A percentile compares a stretch with the other conserved stretches of the same genome.
Conservation (phyloP, 768 basidiomycete genomes). For the Auricularia sp. region DNA sequence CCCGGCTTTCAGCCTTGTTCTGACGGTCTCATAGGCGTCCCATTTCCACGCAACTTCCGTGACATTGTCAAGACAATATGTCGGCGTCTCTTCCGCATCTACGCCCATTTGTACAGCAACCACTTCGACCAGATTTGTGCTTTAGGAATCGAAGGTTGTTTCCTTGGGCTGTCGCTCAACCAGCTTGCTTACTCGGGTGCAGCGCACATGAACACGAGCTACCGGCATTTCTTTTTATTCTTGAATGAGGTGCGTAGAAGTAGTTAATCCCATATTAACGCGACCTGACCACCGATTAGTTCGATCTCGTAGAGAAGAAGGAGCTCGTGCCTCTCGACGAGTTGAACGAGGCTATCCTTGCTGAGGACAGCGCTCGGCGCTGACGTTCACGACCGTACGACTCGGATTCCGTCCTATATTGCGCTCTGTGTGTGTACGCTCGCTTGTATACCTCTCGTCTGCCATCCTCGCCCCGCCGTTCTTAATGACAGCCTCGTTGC, state of each 20-base stretch:
- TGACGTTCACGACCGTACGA: not conserved
- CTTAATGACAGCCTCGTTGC: not conserved
- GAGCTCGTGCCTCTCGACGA: constrained; percentile 92
- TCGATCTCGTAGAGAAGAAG: constrained; percentile 92
- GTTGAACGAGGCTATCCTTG: constrained; percentile 82
- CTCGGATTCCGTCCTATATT: not conserved
- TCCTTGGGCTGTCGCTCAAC: not conserved
- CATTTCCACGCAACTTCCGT: constrained; percentile 84
- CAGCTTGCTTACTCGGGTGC: constrained; percentile 3
- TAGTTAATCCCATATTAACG: no score
- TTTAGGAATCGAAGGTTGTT: constrained; percentile 88
- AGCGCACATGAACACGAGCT: constrained; percentile 98
- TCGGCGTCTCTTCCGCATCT: constrained; percentile 88
- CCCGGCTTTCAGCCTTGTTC: constrained; percentile 5
- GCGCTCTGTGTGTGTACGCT: not conserved
- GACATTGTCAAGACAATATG: constrained; percentile 88
- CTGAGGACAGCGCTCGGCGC: constrained; percentile 36
- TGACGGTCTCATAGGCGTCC: constrained; percentile 51
- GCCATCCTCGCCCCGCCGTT: not conserved
- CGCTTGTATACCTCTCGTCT: not conserved
- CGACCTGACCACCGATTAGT: constrained; percentile 33
- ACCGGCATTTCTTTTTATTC: constrained; percentile 96
- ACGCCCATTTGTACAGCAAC: constrained; percentile 97
- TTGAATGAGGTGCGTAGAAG: constrained; percentile 66
- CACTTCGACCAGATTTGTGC: constrained; percentile 99